Percentiles rank a stretch among this genome's conserved stretches.
These are phyloP conservation scores for Penicillium daleae DNA, from an alignment of 495 filamentous ascomycete species.

Conservation along the genomic window DNA sequence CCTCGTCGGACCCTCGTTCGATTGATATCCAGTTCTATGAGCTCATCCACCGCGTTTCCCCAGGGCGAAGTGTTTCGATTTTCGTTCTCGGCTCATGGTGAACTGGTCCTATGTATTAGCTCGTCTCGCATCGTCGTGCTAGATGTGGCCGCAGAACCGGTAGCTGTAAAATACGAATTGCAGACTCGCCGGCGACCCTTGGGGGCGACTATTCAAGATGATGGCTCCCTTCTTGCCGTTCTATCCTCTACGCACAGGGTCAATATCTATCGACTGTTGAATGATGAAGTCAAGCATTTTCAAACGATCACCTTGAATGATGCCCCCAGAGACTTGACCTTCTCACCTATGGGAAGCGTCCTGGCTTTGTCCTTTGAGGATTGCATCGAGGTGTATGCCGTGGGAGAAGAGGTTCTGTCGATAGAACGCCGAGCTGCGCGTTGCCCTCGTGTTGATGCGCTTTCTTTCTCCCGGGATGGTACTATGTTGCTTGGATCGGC, in stretches of 20 bases:
- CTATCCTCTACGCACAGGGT: slow-evolving; percentile 79
- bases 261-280: slow-evolving; percentile 74
- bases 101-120: slow-evolving; percentile 76
- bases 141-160: slow-evolving; percentile 58
- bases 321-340: slow-evolving; percentile 71
- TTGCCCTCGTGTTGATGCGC: slow-evolving; percentile 74
- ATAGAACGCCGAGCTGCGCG: slow-evolving; percentile 80
- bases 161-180: slow-evolving; percentile 73
- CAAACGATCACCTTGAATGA: slow-evolving; percentile 76
- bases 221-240: slow-evolving; percentile 77
- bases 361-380: slow-evolving; percentile 86
- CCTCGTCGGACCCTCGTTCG: slow-evolving; percentile 72
- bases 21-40: slow-evolving; percentile 80
- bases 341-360: slow-evolving; percentile 80
- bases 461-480: slow-evolving; percentile 83
- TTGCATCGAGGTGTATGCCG: slow-evolving; percentile 82
- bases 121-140: slow-evolving; percentile 87
- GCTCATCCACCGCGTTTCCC: slow-evolving; percentile 77
- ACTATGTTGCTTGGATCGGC: slow-evolving; percentile 84
- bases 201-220: slow-evolving; percentile 77
- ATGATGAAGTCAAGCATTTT: slow-evolving; percentile 63
- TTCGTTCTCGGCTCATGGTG: slow-evolving; percentile 72
- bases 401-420: slow-evolving; percentile 62
- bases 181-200: slow-evolving; percentile 78
- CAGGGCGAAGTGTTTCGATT: slow-evolving; percentile 88